Base-by-base conservation (phyloP, 2,329 filamentous ascomycete genomes). In the Herpotrichia juniperi region DNA sequence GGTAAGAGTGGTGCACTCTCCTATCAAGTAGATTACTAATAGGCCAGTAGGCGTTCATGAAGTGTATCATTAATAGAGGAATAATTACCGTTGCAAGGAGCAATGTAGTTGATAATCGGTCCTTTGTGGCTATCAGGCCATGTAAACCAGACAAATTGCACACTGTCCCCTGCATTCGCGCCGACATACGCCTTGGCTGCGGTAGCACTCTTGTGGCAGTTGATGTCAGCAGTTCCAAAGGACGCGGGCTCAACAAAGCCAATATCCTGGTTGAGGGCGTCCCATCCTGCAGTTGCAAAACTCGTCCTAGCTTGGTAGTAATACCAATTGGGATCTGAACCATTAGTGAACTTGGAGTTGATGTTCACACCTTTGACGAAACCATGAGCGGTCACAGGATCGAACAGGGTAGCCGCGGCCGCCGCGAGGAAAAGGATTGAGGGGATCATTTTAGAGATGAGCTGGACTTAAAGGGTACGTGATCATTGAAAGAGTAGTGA, bases 81-180 rank as follows among this genome's bases (percentile, higher is more conserved):
- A 47, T 61, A 67, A 45, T 64, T 59, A 28, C 66, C 66, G 32
- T 59, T 62, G 51, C 68, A 72, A 8, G 58, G 21, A 9, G 71
- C 69, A 4, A 74, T 66, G 58, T 74, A 74, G 55, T 71, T 64
- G 54, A 72, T 54, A 0, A 74, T 56, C n/a, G 71, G 72, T 21
- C 71, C 64, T 17, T 62, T 63, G 52, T 73, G 69, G 32, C 35
- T 57, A 8, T 51, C 52, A 6, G 68, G 67, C 67, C 65, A 71
- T 4, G 67, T 66, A 42, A 63, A 65, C 68, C 67, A 72, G 32
- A 58, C 50, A 45, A 75, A 67, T 6, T 63, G 63, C 5, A 74
- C 55, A 31, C 66, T 64, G 31, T 54, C 61, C n/a, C 72, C 72
- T 6, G 73, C 64, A 39, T 66, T 69, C 28, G 68, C 69, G 14